Base-by-base conservation (phyloP, 176 grass and related monocot species). In the Oryza australiensis region DNA sequence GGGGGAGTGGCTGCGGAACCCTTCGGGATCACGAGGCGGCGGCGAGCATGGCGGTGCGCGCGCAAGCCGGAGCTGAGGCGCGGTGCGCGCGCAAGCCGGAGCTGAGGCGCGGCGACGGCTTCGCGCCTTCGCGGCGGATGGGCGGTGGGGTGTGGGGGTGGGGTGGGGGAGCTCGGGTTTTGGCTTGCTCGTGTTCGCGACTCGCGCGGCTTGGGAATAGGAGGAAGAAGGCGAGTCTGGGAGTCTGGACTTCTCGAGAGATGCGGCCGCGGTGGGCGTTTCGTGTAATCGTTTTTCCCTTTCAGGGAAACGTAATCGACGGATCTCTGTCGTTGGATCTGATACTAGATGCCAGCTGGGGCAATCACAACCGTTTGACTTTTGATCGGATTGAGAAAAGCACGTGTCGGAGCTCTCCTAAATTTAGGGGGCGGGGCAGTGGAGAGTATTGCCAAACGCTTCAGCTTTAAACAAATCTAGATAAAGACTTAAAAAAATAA, bases 21-120 rank as follows among this genome's bases (percentile, higher is more conserved):
- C 5, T 20, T 53, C 26, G 72, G 57, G 68, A 80, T 89, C 75
- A 80, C 62, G 76, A 87, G 68, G 18, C 26, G 74, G 33, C 6
- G 64, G 70, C 43, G 48, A 68, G 66, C 77, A 87, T 85, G 80
- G 62, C 2, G 66, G 38, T 45, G 55, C 26, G 23, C 57, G 55
- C 26, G n/a, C 79, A 49, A 70, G 80, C 29, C 15, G 66, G 63
- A 48, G 33, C 73, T 46, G 62, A n/a, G n/a, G n/a, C n/a, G 62
- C 2, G 66, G 38, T 45, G 55, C 26, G 23, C 57, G 55, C 26
- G n/a, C 79, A 49, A 70, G 80, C 29, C n/a, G n/a, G n/a, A n/a
- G n/a, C n/a, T n/a, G n/a, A 28, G 46, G 29, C 63, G 57, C 38
- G 24, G 70, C 15, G 33, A 40, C n/a, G 32, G 35, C n/a, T 51